Conservation (phyloP, 441 rosid genomes). For the Sinapis alba region DNA sequence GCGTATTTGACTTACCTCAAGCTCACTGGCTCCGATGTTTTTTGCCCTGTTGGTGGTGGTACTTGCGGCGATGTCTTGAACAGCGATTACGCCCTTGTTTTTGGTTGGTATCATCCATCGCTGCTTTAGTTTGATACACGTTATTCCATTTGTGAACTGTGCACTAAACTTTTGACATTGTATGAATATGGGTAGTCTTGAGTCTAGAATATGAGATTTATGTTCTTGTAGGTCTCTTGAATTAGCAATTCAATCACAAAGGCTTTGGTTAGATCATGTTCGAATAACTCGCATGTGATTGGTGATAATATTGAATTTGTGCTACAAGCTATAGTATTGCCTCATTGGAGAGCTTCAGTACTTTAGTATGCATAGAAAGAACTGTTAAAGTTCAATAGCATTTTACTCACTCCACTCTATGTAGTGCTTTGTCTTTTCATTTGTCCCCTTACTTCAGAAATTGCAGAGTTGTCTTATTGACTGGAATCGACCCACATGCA, state of each 20-base stretch:
- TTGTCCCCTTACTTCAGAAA: conserved; percentile 4
- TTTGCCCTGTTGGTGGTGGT: conserved; percentile 82
- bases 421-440: not conserved
- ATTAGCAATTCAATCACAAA: not conserved
- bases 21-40: conserved; percentile 68
- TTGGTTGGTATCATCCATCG: conserved; percentile 47
- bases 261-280: not conserved
- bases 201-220: not conserved
- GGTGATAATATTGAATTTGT: not conserved
- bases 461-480: conserved; percentile 5
- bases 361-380: not conserved
- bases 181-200: not conserved
- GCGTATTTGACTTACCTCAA: conserved; percentile 87
- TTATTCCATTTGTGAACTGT: not conserved
- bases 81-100: conserved; percentile 82
- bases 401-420: not conserved
- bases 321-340: not conserved
- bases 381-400: not conserved
- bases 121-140: not conserved
- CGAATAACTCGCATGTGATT: not conserved
- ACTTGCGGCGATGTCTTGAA: conserved; percentile 70
- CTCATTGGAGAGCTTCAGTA: not conserved
- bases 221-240: not conserved
- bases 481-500: not conserved
- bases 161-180: not conserved